Conservation (phyloP, 768 basidiomycete species). For the Rhizopogon roseolus region DNA sequence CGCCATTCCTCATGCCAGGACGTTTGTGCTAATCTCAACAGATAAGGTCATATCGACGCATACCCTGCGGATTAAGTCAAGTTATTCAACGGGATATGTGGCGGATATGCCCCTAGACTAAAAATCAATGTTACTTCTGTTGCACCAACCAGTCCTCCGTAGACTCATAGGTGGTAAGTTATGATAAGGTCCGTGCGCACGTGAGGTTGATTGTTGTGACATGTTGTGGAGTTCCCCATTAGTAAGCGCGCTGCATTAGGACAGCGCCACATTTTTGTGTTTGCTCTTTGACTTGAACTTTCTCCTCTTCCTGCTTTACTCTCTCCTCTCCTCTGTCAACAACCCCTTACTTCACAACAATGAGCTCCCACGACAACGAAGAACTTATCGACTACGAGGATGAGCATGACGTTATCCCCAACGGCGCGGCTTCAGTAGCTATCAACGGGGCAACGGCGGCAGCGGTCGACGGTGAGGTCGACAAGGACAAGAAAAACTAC, state of each 20-base stretch:
- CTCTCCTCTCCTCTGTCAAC: constrained; percentile 23
- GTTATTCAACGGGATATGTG: no score
- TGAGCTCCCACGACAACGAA: constrained; percentile 85
- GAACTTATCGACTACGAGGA: constrained; percentile 95
- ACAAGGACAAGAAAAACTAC: constrained; percentile 95
- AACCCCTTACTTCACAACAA: constrained; percentile 32
- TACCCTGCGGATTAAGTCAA: no score
- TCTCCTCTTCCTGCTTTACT: constrained; percentile 11
- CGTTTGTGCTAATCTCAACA: no score
- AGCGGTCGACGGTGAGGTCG: constrained; percentile 47
- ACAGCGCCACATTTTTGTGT: constrained; percentile 2
- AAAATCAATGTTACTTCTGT: no score
- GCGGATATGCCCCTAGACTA: no score
- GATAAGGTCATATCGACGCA: no score
- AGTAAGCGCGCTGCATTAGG: not conserved
- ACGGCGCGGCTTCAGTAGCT: constrained; percentile 42
- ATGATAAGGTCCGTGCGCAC: constrained; percentile 22
- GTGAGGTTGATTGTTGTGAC: constrained; percentile 7
- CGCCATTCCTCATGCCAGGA: no score
- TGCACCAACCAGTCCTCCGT: no score
- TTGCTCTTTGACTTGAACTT: constrained; percentile 14
- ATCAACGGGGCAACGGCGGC: constrained; percentile 44
- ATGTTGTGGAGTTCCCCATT: not conserved
- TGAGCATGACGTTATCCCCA: constrained; percentile 74
- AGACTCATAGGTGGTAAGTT: no score